Base-by-base conservation (phyloP, 164 flowering plant genomes). In the Warburgia ugandensis region DNA sequence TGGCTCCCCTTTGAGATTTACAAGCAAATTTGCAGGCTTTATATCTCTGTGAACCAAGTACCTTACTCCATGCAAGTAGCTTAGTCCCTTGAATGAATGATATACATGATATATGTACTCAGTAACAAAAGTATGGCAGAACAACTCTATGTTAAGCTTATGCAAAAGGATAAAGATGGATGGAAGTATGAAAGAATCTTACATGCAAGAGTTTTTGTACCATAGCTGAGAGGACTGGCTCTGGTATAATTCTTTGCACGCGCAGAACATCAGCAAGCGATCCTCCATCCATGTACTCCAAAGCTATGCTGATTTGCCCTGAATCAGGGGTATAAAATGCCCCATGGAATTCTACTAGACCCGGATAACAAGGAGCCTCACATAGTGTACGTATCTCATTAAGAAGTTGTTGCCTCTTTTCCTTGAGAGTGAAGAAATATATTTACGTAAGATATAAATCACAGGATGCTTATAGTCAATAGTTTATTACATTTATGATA, bases 241-340 rank as follows among this genome's bases (percentile, higher is more conserved):
- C 99, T 16, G 99, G 94, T 54, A 94, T 73, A 29, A 64, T 62
- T 65, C 75, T 86, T 22, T 40, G 69, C 33, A 74, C 29, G 51
- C 77, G 58, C 57, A 94, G 61, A 20, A 94, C 66, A 76, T 94
- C 97, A 35, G 96, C 95, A 26, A 94, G 64, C 29, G 99, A 94
- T 31, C 99, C 99, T 51, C 99, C 99, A 78, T 94, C 90, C 90
- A 94, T 83, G 60, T 86, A 94, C 72, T 94, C 99, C 63, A 94
- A 65, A 46, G 99, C 96, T 45, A 94, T 94, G 74, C 97, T 94
- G 59, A 94, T 94, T 68, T 94, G 99, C 27, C 99, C 97, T 3
- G 99, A 89, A 56, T 86, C 97, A 14, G 99, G 94, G 44, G 74
- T 81, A 68, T 94, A 94, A 71, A 89, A 94, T 59, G 99, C 97